Conservation (phyloP, 352 stramenopile genomes). For the Globisporangium recalcitrans region DNA sequence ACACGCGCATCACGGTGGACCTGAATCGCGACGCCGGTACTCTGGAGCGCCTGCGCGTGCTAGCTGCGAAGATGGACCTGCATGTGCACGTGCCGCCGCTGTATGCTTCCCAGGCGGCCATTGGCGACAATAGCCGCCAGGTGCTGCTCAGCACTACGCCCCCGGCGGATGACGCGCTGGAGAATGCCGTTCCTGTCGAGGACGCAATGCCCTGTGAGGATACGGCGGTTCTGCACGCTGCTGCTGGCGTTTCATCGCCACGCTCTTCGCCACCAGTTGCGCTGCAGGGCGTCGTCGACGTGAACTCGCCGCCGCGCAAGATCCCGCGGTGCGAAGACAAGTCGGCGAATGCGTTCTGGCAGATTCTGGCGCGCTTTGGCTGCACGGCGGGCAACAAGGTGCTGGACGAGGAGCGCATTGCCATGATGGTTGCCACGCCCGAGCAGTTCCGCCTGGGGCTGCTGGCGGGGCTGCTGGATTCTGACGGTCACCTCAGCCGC, state of each 20-base stretch:
- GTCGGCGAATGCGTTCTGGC: constrained; percentile 10
- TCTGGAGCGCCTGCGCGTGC: constrained; percentile 7
- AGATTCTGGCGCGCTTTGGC: constrained; percentile 8
- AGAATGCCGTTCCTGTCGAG: constrained; percentile 1
- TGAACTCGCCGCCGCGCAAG: background rate
- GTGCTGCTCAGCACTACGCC: constrained; percentile 5
- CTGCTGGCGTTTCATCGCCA: constrained; percentile 3
- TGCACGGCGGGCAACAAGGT: constrained; percentile 7
- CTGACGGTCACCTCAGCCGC: constrained; percentile 3
- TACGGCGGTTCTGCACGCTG: background rate
- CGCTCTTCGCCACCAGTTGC: constrained; percentile 3
- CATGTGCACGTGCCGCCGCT: constrained; percentile 3
- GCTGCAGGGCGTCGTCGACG: background rate
- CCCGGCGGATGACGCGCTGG: constrained; percentile 1
- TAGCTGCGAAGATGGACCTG: constrained; percentile 8
- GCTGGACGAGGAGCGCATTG: constrained; percentile 7
- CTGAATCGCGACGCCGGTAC: constrained; percentile 7
- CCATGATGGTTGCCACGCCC: constrained; percentile 8
- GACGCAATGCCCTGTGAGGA: constrained; percentile 2
- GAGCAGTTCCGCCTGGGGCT: constrained; percentile 7
- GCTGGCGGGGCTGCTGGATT: constrained; percentile 7
- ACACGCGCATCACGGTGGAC: constrained; percentile 10
- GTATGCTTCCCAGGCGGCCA: constrained; percentile 4
- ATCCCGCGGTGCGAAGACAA: constrained; percentile 1
- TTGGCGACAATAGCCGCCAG: constrained; percentile 6